phyloP scores from a whole-genome alignment of 73 alveolate species.

The Tetrahymena malaccensis region DNA sequence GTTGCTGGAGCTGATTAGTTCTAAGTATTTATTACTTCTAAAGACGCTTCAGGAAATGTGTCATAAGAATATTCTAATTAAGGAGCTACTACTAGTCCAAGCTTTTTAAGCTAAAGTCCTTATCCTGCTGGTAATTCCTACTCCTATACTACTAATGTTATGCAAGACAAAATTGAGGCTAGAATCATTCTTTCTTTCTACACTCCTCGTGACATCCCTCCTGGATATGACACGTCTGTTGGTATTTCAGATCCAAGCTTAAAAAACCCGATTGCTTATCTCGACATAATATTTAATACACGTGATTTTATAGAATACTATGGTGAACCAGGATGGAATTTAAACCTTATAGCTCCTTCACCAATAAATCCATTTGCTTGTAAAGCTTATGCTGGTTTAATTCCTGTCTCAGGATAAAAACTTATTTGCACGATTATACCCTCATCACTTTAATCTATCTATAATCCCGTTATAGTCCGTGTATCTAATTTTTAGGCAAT shows the following conservation, averaged over 20 bases:
- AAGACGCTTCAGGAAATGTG: not conserved
- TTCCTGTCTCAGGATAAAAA: not conserved
- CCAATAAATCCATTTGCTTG: not conserved
- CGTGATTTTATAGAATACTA: not conserved
- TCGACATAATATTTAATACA: conserved; percentile 17
- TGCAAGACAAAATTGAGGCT: not conserved
- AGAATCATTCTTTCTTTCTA: not conserved
- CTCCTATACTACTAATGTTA: not conserved
- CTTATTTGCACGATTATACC: conserved; percentile 3
- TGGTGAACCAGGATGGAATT: conserved; percentile 14
- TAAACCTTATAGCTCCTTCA: not conserved
- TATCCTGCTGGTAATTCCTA: conserved; percentile 2
- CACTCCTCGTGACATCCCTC: conserved; percentile 30
- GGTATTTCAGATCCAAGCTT: conserved; percentile 16
- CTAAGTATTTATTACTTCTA: conserved; percentile 25
- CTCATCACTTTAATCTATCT: not conserved
- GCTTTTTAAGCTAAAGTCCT: not conserved
- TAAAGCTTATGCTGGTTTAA: not conserved
- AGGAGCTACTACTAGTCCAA: conserved; percentile 15
- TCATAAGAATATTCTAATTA: conserved; percentile 6
- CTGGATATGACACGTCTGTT: conserved; percentile 23
- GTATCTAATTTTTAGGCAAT: conserved; percentile 28
- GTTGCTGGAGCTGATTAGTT: conserved; percentile 16
- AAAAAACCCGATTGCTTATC: conserved; percentile 19
- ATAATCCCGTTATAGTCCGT: conserved; percentile 24